Evolutionary conservation across 1,284 basidiomycete genomes (phyloP).

Genomic region (Sparassis latifolia): DNA sequence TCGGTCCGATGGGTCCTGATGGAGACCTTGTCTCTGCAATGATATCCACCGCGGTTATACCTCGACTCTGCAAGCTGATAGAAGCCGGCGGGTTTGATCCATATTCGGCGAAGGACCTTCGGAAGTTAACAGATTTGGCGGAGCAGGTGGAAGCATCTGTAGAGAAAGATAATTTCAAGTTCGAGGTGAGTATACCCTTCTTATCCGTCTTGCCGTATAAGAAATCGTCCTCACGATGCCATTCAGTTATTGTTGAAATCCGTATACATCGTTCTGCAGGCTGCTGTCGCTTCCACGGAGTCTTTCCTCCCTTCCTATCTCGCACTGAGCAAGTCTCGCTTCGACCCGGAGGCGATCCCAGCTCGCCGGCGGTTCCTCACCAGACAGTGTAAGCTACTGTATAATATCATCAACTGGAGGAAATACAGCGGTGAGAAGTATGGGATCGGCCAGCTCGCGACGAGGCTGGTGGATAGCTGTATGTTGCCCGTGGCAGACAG

Average conservation of each 20-base stretch:
- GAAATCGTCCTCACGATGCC: neutral
- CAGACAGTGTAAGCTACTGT: slow-evolving; percentile 68
- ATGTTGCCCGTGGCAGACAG: slow-evolving; percentile 66
- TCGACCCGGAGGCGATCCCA: slow-evolving; percentile 72
- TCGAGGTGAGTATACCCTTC: slow-evolving; percentile 49
- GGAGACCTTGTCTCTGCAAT: slow-evolving; percentile 87
- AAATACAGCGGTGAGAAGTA: slow-evolving; percentile 64
- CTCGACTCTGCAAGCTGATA: slow-evolving; percentile 65
- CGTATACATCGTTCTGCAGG: slow-evolving; percentile 51
- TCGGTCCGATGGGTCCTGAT: slow-evolving; percentile 65
- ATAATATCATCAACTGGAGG: slow-evolving; percentile 71
- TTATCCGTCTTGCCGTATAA: neutral
- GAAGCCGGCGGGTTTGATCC: slow-evolving; percentile 76
- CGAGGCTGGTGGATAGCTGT: slow-evolving; percentile 51
- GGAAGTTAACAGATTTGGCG: slow-evolving; percentile 62
- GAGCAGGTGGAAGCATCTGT: slow-evolving; percentile 81
- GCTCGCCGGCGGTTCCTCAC: slow-evolving; percentile 68
- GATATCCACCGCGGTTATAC: slow-evolving; percentile 79
- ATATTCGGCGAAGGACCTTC: slow-evolving; percentile 66
- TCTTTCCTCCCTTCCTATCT: slow-evolving; percentile 37
- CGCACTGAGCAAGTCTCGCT: slow-evolving; percentile 40
- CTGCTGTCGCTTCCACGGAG: slow-evolving; percentile 44
- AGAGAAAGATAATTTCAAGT: slow-evolving; percentile 59
- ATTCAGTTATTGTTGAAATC: slow-evolving; percentile 46
- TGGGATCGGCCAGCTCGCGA: slow-evolving; percentile 50